Percentiles rank a stretch among this genome's conserved stretches.
phyloP scores from a whole-genome alignment of 2,329 filamentous ascomycete species.

The Colletotrichum sp. region DNA sequence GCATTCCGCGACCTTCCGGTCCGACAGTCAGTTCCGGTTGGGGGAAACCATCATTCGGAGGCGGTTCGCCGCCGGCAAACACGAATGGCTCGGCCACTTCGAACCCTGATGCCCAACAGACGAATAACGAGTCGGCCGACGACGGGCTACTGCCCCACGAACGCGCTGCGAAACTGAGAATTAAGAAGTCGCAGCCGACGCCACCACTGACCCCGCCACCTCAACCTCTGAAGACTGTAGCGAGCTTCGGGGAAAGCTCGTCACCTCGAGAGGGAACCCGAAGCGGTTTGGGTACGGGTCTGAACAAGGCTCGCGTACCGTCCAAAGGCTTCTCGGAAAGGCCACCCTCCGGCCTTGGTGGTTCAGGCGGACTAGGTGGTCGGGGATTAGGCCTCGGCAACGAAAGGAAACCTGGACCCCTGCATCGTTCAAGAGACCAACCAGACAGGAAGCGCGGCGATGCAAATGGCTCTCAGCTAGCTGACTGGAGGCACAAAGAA shows the following conservation, averaged over 20 bases:
- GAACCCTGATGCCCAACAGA: neutral
- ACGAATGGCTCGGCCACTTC: neutral
- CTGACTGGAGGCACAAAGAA: conserved; percentile 9
- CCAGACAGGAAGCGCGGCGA: neutral
- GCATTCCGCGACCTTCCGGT: neutral
- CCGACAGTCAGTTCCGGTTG: conserved; percentile 1
- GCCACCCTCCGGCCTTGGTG: neutral
- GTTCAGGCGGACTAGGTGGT: neutral
- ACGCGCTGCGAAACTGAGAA: conserved; percentile 34
- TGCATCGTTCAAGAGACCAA: neutral
- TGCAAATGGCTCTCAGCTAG: neutral
- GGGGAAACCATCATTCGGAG: conserved; percentile 5
- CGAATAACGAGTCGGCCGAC: neutral
- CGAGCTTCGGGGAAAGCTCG: neutral
- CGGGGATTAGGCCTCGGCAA: neutral
- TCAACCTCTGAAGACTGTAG: neutral
- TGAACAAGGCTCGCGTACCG: neutral
- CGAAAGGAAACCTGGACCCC: neutral
- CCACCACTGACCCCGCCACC: neutral
- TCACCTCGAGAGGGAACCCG: neutral
- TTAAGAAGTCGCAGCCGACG: neutral
- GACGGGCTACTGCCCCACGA: conserved; percentile 42
- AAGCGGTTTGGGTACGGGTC: neutral
- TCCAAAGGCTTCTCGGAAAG: neutral
- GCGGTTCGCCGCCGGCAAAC: neutral